Evolutionary conservation across 305 asterid species (phyloP).

Genomic region (Petunia hybrid): DNA sequence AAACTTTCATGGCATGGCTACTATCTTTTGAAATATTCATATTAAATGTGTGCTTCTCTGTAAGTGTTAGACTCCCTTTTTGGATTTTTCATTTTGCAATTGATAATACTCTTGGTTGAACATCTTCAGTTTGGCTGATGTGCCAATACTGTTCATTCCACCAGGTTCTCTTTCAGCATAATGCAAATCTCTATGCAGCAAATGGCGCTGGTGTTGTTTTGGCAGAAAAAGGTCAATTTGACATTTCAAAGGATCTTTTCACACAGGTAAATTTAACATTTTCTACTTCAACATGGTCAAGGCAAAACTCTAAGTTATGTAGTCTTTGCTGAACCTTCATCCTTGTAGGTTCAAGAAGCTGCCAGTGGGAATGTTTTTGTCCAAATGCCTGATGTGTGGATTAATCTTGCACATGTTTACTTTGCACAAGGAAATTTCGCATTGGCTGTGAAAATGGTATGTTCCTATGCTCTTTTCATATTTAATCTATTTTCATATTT

Average conservation of each 20-base stretch:
- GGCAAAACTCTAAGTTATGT: conserved; percentile 32
- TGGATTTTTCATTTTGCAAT: background rate
- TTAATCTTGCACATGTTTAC: conserved; percentile 98
- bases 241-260: conserved; percentile 94
- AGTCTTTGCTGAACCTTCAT: conserved; percentile 36
- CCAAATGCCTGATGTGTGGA: conserved; percentile 99
- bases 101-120: background rate
- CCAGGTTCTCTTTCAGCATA: conserved; percentile 89
- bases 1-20: no score
- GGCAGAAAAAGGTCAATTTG: conserved; percentile 98
- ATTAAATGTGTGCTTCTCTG: background rate
- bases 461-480: conserved; percentile 27
- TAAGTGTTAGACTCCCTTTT: conserved; percentile 10
- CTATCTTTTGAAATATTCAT: conserved; percentile 14
- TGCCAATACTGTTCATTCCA: conserved; percentile 41
- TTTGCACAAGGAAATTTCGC: conserved; percentile 97
- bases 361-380: conserved; percentile 91
- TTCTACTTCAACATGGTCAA: conserved; percentile 31
- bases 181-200: conserved; percentile 96
- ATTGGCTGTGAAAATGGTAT: conserved; percentile 96
- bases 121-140: conserved; percentile 4
- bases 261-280: conserved; percentile 75
- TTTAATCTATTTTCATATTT: conserved; percentile 15
- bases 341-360: conserved; percentile 95
- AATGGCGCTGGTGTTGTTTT: conserved; percentile 97